Base-by-base conservation (phyloP, 2,329 filamentous ascomycete species). In the Stemphylium beticola region DNA sequence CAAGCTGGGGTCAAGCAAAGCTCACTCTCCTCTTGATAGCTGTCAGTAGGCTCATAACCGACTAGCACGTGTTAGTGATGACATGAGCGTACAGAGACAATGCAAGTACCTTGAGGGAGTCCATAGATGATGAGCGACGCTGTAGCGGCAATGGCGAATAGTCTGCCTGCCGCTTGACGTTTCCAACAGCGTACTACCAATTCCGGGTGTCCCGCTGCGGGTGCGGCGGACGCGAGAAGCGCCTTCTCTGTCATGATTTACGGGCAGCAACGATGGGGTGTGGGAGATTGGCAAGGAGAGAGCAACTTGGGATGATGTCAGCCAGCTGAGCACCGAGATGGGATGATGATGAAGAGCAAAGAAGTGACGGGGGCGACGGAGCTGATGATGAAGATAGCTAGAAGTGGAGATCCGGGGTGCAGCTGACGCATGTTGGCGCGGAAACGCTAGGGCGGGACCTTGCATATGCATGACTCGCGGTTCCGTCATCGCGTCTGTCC, bases 1-100 rank as follows among this genome's bases (percentile, higher is more conserved):
- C 86, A 89, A 56, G 83, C 82, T 37, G 85, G 81, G 9, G 85
- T 83, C 42, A 82, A 68, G 67, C 86, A 88, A 17, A 67, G 39
- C 42, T 68, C 62, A 18, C 48, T 49, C 31, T 62, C 59, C 15
- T 57, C 39, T 33, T 34, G 26, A 32, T 48, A 40, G 15, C 50
- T 40, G 42, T 34, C 47, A 20, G 36, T 42, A n/a, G 47, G 37
- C 36, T 55, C 47, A 51, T 46, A 46, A n/a, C 42, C 29, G 18
- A 50, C 59, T 58, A 4, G 39, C 18, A 45, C 26, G n/a, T 17
- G 18, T 55, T 47, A 52, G 49, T 36, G 5, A 26, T 45, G 17
- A 32, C 9, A 29, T 24, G 0, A n/a, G 8, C 4, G 32, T 36
- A 10, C 6, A 3, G 3, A 0, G 1, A 11, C 3, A 12, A 36